Conservation (phyloP, 140 eudicot species). For the Flaveria floridana region DNA sequence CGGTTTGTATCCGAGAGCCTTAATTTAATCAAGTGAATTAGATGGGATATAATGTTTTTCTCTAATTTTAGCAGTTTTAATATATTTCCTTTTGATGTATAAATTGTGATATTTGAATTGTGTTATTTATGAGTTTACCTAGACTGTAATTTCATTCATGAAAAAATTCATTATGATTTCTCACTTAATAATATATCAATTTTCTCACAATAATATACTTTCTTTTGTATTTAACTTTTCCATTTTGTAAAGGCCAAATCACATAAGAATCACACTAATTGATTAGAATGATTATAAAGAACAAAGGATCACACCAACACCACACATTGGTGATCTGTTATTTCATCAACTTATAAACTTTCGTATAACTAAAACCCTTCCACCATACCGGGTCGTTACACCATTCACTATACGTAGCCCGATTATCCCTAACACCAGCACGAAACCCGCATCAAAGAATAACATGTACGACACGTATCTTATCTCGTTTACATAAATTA, state of each 20-base stretch:
- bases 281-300: constrained; percentile 21
- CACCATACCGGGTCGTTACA: constrained; percentile 1
- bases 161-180: too few relatives aligned
- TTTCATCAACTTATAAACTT: constrained; percentile 22
- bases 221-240: too few relatives aligned
- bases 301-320: constrained; percentile 27
- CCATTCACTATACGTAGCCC: background rate
- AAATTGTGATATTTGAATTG: too few relatives aligned
- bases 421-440: constrained; percentile 10
- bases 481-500: constrained; percentile 21
- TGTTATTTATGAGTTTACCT: too few relatives aligned
- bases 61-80: too few relatives aligned
- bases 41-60: too few relatives aligned
- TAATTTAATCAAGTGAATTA: too few relatives aligned
- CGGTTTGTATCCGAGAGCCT: too few relatives aligned
- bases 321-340: constrained; percentile 25
- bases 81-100: too few relatives aligned
- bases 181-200: too few relatives aligned
- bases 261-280: constrained; percentile 27
- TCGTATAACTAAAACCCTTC: constrained; percentile 16
- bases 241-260: background rate
- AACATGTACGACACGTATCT: constrained; percentile 10
- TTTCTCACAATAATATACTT: too few relatives aligned
- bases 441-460: constrained; percentile 28
- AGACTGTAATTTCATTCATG: too few relatives aligned